These are phyloP conservation scores for Colletotrichum orbiculare DNA, from an alignment of 2,329 filamentous ascomycete species.

Conservation along the genomic window DNA sequence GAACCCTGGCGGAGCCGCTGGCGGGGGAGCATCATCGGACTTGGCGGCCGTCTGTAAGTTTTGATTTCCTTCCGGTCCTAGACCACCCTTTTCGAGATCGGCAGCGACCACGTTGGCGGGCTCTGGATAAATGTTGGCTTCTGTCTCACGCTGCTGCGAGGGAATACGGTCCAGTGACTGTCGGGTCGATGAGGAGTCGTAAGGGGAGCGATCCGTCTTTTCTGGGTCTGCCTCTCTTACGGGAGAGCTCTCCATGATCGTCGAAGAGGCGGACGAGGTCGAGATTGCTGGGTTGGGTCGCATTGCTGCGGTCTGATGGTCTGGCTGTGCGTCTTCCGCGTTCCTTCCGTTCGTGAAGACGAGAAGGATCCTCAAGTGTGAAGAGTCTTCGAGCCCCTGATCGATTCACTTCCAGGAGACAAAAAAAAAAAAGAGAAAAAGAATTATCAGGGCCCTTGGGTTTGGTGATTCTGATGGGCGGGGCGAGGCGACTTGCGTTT, in stretches of 20 bases:
- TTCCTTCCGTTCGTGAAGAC: background rate
- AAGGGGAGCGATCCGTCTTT: constrained; percentile 37
- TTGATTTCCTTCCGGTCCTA: constrained; percentile 26
- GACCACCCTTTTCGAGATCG: constrained; percentile 48
- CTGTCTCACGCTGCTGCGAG: constrained; percentile 47
- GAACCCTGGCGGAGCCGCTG: constrained; percentile 36
- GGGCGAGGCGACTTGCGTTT: too few species aligned
- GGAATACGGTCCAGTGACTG: constrained; percentile 43
- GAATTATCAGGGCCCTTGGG: too few species aligned
- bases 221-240: constrained; percentile 18
- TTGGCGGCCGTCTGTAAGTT: constrained; percentile 19
- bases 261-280: constrained; percentile 37
- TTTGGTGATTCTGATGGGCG: too few species aligned
- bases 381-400: too few species aligned
- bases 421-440: too few species aligned
- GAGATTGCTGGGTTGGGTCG: constrained; percentile 21
- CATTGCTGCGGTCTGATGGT: constrained; percentile 6
- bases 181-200: constrained; percentile 24
- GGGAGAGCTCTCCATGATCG: constrained; percentile 26
- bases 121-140: constrained; percentile 48
- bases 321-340: background rate
- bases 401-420: too few species aligned
- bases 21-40: constrained; percentile 36
- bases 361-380: too few species aligned
- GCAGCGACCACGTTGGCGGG: constrained; percentile 43